phyloP scores from a whole-genome alignment of 1,139 yeast species.

The Saccharomycopsis hybrid region DNA sequence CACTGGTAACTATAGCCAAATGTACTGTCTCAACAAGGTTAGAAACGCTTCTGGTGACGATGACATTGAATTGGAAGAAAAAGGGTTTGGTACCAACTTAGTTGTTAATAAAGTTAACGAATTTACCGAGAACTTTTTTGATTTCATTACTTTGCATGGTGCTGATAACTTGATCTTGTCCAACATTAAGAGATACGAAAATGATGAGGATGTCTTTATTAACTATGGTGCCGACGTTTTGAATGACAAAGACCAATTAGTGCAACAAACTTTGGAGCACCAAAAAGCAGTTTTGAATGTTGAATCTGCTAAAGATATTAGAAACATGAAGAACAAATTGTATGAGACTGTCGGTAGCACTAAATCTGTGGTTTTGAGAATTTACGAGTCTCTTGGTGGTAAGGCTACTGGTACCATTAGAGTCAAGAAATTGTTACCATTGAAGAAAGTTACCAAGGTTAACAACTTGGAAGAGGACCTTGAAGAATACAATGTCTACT shows the following conservation, averaged over 20 bases:
- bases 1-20: neutral
- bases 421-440: slow-evolving; percentile 34
- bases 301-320: neutral
- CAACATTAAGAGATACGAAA: slow-evolving; percentile 82
- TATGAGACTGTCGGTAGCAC: slow-evolving; percentile 28
- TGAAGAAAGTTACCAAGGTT: slow-evolving; percentile 50
- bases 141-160: slow-evolving; percentile 34
- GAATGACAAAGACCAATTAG: slow-evolving; percentile 17
- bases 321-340: neutral
- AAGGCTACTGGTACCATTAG: slow-evolving; percentile 44
- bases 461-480: slow-evolving; percentile 63
- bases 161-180: slow-evolving; percentile 59
- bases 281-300: neutral
- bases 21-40: slow-evolving; percentile 11
- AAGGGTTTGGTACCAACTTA: slow-evolving; percentile 24
- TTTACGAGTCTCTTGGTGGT: slow-evolving; percentile 88
- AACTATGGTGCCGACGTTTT: slow-evolving; percentile 27
- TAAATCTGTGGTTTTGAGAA: slow-evolving; percentile 59
- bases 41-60: slow-evolving; percentile 22
- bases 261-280: neutral
- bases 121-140: slow-evolving; percentile 20
- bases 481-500: slow-evolving; percentile 22
- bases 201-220: slow-evolving; percentile 51
- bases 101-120: slow-evolving; percentile 22
- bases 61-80: slow-evolving; percentile 23